phyloP scores from a whole-genome alignment of 768 basidiomycete species.

The Boletus tylopilopsis region DNA sequence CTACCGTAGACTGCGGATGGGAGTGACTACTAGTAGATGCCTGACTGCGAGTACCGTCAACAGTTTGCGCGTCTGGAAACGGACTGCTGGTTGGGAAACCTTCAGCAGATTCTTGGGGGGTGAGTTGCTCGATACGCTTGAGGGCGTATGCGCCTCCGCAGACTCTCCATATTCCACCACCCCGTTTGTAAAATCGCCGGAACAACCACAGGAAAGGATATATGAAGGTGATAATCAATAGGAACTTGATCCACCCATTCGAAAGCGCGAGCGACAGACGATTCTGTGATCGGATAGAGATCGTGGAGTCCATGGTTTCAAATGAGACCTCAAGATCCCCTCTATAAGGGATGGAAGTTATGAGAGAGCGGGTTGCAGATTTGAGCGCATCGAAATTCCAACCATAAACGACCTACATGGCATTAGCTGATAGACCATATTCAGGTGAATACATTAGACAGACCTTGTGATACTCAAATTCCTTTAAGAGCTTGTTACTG shows the following conservation, averaged over 20 bases:
- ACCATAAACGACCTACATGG: conserved; percentile 52
- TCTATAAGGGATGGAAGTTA: conserved; percentile 38
- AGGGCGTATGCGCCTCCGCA: conserved; percentile 76
- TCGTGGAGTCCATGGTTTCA: conserved; percentile 39
- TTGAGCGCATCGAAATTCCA: conserved; percentile 47
- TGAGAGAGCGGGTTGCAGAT: conserved; percentile 35
- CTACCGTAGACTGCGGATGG: conserved; percentile 33
- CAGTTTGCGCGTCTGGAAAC: conserved; percentile 1
- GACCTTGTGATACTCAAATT: conserved; percentile 74
- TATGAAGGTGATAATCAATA: conserved; percentile 65
- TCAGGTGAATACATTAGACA: background rate
- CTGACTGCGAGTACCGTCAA: background rate
- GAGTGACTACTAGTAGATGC: conserved; percentile 25
- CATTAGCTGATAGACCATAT: conserved; percentile 15
- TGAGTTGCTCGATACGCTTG: conserved; percentile 38
- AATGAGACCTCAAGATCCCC: conserved; percentile 46
- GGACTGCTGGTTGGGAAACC: conserved; percentile 3
- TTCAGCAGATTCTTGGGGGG: conserved; percentile 1
- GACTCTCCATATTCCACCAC: conserved; percentile 74
- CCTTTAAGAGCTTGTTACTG: conserved; percentile 67
- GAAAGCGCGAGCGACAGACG: conserved; percentile 62
- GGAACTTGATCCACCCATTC: conserved; percentile 65
- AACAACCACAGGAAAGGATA: conserved; percentile 83
- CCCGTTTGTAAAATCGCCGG: conserved; percentile 59
- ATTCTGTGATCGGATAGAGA: conserved; percentile 69